Percentiles rank a stretch among this genome's conserved stretches.
Conservation (phyloP, 768 basidiomycete species). For the Harrya chromipes region DNA sequence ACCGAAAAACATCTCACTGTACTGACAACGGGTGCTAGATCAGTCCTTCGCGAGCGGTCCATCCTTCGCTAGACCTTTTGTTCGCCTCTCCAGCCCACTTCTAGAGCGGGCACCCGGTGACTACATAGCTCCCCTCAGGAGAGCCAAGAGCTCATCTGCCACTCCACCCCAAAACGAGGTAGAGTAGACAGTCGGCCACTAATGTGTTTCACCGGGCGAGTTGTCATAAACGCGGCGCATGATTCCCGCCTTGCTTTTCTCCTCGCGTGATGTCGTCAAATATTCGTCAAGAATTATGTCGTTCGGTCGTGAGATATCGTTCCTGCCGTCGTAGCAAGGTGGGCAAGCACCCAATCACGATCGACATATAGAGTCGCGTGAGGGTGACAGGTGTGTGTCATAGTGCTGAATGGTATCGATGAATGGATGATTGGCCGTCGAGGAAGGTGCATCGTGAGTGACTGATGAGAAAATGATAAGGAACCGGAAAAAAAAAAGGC, state of each 20-base stretch:
- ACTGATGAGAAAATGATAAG: constrained; percentile 20
- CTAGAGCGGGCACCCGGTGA: constrained; percentile 29
- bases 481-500: constrained; percentile 14
- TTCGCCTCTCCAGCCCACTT: constrained; percentile 29
- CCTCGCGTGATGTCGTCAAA: constrained; percentile 30
- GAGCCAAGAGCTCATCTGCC: constrained; percentile 13
- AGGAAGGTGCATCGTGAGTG: constrained; percentile 20
- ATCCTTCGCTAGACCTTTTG: constrained; percentile 22
- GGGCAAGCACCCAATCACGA: constrained; percentile 18
- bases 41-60: constrained; percentile 29
- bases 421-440: constrained; percentile 24
- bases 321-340: constrained; percentile 32
- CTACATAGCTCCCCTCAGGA: constrained; percentile 23
- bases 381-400: constrained; percentile 13
- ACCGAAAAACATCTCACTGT: constrained; percentile 18
- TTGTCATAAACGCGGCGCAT: constrained; percentile 17
- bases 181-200: constrained; percentile 10
- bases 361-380: constrained; percentile 13
- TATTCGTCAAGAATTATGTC: constrained; percentile 38
- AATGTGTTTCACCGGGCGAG: constrained; percentile 17
- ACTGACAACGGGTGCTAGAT: constrained; percentile 21
- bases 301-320: constrained; percentile 31
- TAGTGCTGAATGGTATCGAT: constrained; percentile 21
- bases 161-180: constrained; percentile 10
- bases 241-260: constrained; percentile 23